Evolutionary conservation across 257 asterid species (phyloP), one percentile per base, ranked within the genome.

Genomic region (Avicennia marina): DNA sequence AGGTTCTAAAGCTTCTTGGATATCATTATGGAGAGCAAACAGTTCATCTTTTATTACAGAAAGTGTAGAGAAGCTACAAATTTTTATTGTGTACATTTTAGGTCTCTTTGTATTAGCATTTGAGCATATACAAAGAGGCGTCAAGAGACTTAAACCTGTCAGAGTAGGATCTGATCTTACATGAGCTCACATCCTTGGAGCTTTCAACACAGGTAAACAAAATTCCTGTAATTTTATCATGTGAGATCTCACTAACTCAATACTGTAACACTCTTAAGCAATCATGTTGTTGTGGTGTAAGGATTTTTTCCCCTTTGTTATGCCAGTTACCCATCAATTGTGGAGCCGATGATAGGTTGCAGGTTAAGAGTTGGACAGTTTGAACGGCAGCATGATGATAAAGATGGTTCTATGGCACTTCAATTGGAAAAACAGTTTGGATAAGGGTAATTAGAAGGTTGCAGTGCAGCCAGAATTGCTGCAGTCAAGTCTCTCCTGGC

Each of bases 151-250:
- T 25, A 85, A 90, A 66, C 86, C 90, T 6, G 77, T 77, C 22
- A 83, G 77, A 79, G 95, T 90, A 38, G 90, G 76, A 66, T 21
- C 87, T 43, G 53, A 79, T 63, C 86, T 78, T 51, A 68, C 93
- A 63, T 83, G 72, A 80, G 70, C 68, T 55, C 34, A 51, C 45
- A 59, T 47, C 38, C 50, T 31, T 49, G 13, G 53, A 75, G 60
- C 79, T 56, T 64, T 49, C 54, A 67, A 62, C 51, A 53, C 78
- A 18, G 87, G 91, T 83, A 62, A n/a, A n/a, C n/a, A n/a, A n/a
- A n/a, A n/a, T n/a, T n/a, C n/a, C n/a, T n/a, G n/a, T n/a, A n/a
- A n/a, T n/a, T n/a, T n/a, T n/a, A n/a, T n/a, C n/a, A n/a, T n/a
- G n/a, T n/a, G n/a, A n/a, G n/a, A n/a, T n/a, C n/a, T n/a, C n/a